Base-by-base conservation (phyloP, 345 rosid species). In the Sonneratia caseolaris region DNA sequence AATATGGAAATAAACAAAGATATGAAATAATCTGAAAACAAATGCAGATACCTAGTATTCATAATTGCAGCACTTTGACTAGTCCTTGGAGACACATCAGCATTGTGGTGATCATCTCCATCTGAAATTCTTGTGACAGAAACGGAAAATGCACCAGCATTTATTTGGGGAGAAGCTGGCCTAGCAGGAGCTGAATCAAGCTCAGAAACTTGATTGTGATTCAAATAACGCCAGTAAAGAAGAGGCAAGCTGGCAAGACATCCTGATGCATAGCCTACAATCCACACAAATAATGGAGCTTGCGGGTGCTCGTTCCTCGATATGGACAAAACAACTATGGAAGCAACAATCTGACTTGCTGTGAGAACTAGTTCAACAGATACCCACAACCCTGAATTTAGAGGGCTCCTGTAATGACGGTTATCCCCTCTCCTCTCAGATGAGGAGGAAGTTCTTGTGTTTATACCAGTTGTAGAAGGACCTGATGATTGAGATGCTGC, bases 301-400 rank as follows among this genome's bases (percentile, higher is more conserved):
- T 70, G 93, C 2, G 94, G 91, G 79, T 86, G 87, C 80, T 95
- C 98, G 64, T 90, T 72, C 82, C 85, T 92, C 1, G 97, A 92
- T 74, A 89, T 67, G n/a, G 93, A 85, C 80, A 89, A 82, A 68
- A 95, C 96, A 57, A 90, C 82, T 51, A 90, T 68, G 12, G 99
- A 88, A 37, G 97, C 97, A 76, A 90, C 73, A 75, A 95, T 89
- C 84, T 95, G 99, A 76, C 97, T 85, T 74, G 90, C 65, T 45
- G 99, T 95, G 71, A 95, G 88, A 51, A 77, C 75, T 70, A 95
- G 83, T 76, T 95, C 97, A 56, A 89, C 78, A 64, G 97, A 92
- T 72, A 95, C 90, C 97, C 99, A 95, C 68, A 87, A 70, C 51
- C 92, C 96, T n/a, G 99, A 91, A 79, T 92, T 95, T 76, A 92